Evolutionary conservation across 345 rosid species (phyloP).

Genomic region (Microcos paniculata): DNA sequence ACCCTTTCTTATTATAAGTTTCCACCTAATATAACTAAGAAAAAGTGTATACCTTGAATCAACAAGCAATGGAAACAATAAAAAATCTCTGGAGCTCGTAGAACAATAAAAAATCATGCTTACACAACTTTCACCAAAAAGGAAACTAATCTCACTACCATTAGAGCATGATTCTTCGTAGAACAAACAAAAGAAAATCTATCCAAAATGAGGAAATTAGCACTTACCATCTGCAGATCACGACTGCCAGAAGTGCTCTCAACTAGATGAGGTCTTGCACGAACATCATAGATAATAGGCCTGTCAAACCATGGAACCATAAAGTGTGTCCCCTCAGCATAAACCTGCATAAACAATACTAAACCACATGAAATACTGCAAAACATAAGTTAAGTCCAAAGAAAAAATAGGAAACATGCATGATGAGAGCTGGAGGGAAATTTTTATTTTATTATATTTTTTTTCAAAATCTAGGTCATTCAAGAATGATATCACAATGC

Average conservation of each 20-base stretch:
- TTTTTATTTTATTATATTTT: neutral
- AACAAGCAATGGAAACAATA: neutral
- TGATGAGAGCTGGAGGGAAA: neutral
- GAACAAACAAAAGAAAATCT: neutral
- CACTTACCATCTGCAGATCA: slow-evolving; percentile 87
- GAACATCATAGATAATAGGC: slow-evolving; percentile 87
- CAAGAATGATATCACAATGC: neutral
- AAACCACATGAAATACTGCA: neutral
- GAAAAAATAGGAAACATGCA: neutral
- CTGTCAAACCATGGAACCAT: slow-evolving; percentile 94
- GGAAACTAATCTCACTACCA: neutral
- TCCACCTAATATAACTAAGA: neutral
- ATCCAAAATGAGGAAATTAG: neutral
- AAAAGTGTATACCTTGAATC: neutral
- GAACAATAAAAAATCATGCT: neutral
- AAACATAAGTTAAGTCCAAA: neutral
- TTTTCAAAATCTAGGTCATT: neutral
- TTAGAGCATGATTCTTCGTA: no score
- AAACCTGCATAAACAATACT: slow-evolving; percentile 49
- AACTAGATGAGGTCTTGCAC: slow-evolving; percentile 85
- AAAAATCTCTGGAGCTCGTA: neutral
- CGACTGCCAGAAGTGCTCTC: slow-evolving; percentile 96
- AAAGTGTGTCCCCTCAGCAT: slow-evolving; percentile 91
- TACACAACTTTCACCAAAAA: neutral
- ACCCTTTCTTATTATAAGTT: neutral